A percentile compares a stretch with the other conserved stretches of the same genome.
These are phyloP conservation scores for Sporothrix brunneoviolacea DNA, from an alignment of 2,329 filamentous ascomycete species.

Conservation along the genomic window DNA sequence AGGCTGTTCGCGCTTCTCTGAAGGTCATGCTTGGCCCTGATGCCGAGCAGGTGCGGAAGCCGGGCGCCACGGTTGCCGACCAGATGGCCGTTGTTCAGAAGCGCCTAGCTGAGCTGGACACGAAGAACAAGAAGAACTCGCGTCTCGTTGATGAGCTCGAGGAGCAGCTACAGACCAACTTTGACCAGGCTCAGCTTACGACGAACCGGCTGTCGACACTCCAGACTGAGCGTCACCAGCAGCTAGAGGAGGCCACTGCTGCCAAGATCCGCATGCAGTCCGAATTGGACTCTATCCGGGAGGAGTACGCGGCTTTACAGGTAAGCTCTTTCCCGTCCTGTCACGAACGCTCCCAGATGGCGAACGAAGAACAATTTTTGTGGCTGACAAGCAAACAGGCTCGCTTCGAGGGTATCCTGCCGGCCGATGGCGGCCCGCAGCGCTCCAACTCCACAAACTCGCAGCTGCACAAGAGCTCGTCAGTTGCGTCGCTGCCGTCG, in stretches of 20 bases:
- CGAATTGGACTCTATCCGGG: conserved; percentile 60
- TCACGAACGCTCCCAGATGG: conserved; percentile 50
- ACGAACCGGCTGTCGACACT: conserved; percentile 81
- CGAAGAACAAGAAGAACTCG: conserved; percentile 80
- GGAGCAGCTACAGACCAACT: conserved; percentile 91
- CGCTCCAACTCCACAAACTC: conserved; percentile 56
- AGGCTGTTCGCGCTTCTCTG: conserved; percentile 50
- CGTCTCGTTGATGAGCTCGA: conserved; percentile 92
- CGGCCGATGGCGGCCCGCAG: conserved; percentile 35
- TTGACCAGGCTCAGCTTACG: conserved; percentile 80
- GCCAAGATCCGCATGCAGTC: conserved; percentile 56
- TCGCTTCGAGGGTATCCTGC: conserved; percentile 49
- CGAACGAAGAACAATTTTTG: neutral
- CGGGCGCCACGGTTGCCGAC: conserved; percentile 44
- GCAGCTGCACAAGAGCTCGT: conserved; percentile 76
- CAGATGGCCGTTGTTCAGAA: conserved; percentile 58
- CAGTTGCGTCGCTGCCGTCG: conserved; percentile 78
- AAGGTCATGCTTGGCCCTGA: conserved; percentile 48
- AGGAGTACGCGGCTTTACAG: conserved; percentile 72
- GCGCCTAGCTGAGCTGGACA: conserved; percentile 56
- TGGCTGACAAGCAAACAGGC: conserved; percentile 34
- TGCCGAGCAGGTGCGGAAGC: conserved; percentile 35
- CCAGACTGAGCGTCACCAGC: conserved; percentile 64
- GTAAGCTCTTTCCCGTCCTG: too few relatives aligned
- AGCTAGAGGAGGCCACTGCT: conserved; percentile 71